Conservation (phyloP, 2,329 filamentous ascomycete genomes). For the Mycocentrospora acerina region DNA sequence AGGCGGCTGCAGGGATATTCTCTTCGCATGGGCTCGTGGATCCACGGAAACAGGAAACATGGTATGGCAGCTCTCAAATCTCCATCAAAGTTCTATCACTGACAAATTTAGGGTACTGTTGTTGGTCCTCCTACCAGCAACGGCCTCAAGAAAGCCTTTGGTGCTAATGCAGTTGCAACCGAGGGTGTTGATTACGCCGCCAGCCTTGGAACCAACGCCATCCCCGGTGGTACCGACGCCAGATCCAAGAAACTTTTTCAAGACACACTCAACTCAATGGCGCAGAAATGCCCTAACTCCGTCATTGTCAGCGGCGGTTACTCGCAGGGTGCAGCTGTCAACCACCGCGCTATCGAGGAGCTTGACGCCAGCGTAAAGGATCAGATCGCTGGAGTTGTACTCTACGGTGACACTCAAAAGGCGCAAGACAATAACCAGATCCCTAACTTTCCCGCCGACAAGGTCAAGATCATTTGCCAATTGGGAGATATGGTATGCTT, state of each 20-base stretch:
- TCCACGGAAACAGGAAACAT: conserved; percentile 54
- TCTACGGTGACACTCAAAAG: conserved; percentile 52
- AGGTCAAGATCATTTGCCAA: conserved; percentile 54
- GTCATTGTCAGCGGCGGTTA: conserved; percentile 37
- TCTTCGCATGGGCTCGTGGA: conserved; percentile 53
- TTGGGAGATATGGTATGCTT: conserved; percentile 54
- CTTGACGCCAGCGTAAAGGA: conserved; percentile 27
- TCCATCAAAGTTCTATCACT: conserved; percentile 8
- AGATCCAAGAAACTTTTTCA: conserved; percentile 22
- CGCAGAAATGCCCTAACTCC: conserved; percentile 33
- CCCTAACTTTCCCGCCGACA: conserved; percentile 43
- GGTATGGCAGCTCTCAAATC: conserved; percentile 33
- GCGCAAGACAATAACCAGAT: conserved; percentile 43
- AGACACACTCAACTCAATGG: conserved; percentile 27
- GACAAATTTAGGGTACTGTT: conserved; percentile 33
- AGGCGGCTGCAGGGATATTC: conserved; percentile 45
- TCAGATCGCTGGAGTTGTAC: conserved; percentile 45
- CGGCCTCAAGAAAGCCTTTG: conserved; percentile 31
- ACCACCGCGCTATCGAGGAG: conserved; percentile 34
- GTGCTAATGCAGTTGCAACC: conserved; percentile 28
- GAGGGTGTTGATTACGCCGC: conserved; percentile 38
- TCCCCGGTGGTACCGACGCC: conserved; percentile 32
- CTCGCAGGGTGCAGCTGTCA: conserved; percentile 38
- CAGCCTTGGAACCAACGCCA: conserved; percentile 25
- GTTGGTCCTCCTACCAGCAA: conserved; percentile 37